Evolutionary conservation across 352 stramenopile species (phyloP).

Genomic region (Phytophthora hybrid): DNA sequence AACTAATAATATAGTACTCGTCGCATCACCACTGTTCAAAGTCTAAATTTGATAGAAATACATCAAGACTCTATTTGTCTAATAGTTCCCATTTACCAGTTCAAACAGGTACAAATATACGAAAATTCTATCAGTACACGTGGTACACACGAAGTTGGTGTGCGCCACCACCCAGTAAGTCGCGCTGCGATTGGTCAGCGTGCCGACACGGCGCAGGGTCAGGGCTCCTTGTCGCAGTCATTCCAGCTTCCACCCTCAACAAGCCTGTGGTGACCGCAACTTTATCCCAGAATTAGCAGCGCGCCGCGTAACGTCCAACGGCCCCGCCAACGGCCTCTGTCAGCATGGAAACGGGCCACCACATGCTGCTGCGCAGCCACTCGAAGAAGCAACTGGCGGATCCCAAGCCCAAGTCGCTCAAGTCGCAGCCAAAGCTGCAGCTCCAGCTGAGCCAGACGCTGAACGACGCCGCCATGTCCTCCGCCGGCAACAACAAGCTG

Average conservation of each 20-base stretch:
- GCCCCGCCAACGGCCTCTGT: constrained; percentile 11
- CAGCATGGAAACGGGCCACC: constrained; percentile 48
- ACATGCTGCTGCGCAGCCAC: constrained; percentile 51
- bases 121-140: not conserved
- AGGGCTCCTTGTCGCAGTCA: constrained; percentile 10
- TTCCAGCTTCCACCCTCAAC: constrained; percentile 15
- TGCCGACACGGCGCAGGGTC: constrained; percentile 11
- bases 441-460: not conserved
- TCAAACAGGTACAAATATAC: not conserved
- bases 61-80: too few species aligned
- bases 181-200: not conserved
- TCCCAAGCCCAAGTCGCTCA: constrained; percentile 6
- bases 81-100: not conserved
- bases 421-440: not conserved
- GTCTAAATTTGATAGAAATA: too few species aligned
- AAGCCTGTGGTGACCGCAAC: not conserved
- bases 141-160: constrained; percentile 5
- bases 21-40: too few species aligned
- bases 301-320: constrained; percentile 25
- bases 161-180: constrained; percentile 1
- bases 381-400: constrained; percentile 22
- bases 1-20: too few species aligned
- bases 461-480: not conserved
- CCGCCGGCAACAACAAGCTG: constrained; percentile 36
- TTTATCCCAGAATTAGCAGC: too few species aligned